Conservation (phyloP, 1,139 yeast species). For the Spathaspora jeffriesii region DNA sequence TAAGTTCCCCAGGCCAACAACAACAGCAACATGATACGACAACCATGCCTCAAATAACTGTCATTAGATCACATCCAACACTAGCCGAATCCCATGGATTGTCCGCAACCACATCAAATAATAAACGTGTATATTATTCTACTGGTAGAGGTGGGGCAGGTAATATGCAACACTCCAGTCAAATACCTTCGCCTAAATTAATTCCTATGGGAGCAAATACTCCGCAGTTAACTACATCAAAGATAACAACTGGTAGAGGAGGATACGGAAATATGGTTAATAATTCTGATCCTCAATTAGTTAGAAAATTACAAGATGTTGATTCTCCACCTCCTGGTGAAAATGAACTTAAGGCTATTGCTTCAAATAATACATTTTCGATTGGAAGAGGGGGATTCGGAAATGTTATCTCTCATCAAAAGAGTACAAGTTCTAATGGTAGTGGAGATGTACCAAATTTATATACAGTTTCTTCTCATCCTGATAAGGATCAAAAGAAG, state of each 20-base stretch:
- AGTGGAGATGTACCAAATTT: slow-evolving; percentile 16
- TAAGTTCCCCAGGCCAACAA: slow-evolving; percentile 4
- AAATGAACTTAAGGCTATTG: slow-evolving; percentile 35
- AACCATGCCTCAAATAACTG: slow-evolving; percentile 6
- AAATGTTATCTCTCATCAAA: slow-evolving; percentile 32
- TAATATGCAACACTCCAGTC: slow-evolving; percentile 51
- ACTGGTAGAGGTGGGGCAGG: slow-evolving; percentile 88
- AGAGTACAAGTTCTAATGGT: slow-evolving; percentile 8
- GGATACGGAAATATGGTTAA: slow-evolving; percentile 79
- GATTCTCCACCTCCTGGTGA: slow-evolving; percentile 32
- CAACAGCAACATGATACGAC: not conserved
- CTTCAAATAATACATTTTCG: slow-evolving; percentile 38
- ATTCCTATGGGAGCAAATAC: slow-evolving; percentile 65
- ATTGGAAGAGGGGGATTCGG: slow-evolving; percentile 55
- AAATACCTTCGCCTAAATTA: slow-evolving; percentile 53
- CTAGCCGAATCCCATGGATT: slow-evolving; percentile 5
- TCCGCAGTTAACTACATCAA: slow-evolving; percentile 58
- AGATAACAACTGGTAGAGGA: slow-evolving; percentile 77
- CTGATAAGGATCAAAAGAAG: slow-evolving; percentile 17
- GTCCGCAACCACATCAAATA: slow-evolving; percentile 10
- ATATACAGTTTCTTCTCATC: slow-evolving; percentile 27
- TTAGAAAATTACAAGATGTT: slow-evolving; percentile 73
- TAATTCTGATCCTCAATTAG: slow-evolving; percentile 60
- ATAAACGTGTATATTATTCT: slow-evolving; percentile 47
- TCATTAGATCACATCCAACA: slow-evolving; percentile 2